Conservation (phyloP, 225 moss, liverwort and hornwort genomes). For the Pseudoscleropodium purum region DNA sequence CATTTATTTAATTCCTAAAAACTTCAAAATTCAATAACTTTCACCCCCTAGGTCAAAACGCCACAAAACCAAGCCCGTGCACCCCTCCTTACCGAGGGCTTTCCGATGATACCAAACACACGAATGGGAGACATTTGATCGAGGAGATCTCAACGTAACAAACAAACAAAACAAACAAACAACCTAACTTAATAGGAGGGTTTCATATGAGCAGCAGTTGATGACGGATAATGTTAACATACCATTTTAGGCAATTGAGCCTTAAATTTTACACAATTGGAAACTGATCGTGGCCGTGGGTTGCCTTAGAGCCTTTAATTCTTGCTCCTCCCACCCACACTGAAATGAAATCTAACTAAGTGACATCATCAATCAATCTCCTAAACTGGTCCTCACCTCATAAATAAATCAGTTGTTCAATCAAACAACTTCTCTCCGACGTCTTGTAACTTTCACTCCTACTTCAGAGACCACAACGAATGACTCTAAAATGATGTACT, state of each 20-base stretch:
- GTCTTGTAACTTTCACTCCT: too few species aligned
- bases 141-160: too few species aligned
- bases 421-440: not conserved
- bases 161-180: too few species aligned
- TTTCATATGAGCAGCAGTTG: not conserved
- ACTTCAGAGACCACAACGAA: not conserved
- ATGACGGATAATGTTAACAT: not conserved
- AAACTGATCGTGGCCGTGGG: not conserved
- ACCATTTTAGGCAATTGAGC: not conserved
- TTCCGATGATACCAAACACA: too few species aligned
- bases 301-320: not conserved
- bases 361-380: not conserved
- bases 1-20: too few species aligned
- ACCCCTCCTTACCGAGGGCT: too few species aligned
- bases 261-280: not conserved
- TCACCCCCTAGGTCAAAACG: too few species aligned
- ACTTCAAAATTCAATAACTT: too few species aligned
- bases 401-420: not conserved
- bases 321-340: not conserved
- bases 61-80: too few species aligned
- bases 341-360: not conserved
- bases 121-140: too few species aligned
- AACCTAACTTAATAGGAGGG: too few species aligned
- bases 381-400: not conserved
- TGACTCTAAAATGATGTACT: not conserved